Conservation (phyloP, 768 basidiomycete genomes). For the Boletus tylopilopsis region DNA sequence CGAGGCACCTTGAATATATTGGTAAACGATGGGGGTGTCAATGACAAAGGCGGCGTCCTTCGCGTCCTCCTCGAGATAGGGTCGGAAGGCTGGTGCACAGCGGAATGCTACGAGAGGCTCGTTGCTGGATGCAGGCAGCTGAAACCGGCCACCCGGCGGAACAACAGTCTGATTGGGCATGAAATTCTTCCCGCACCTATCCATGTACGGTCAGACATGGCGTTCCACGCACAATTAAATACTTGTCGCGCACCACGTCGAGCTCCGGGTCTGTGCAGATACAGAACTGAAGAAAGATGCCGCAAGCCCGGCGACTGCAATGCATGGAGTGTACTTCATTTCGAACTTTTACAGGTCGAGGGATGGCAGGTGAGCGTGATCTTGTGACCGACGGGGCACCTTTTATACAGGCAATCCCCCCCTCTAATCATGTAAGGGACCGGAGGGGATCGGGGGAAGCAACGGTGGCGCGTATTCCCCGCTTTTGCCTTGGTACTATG, state of each 20-base stretch:
- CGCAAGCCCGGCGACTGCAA: constrained; percentile 10
- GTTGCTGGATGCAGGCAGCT: constrained; percentile 30
- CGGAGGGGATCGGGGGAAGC: too few species aligned
- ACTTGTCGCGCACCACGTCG: constrained; percentile 21
- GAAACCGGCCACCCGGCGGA: constrained; percentile 46
- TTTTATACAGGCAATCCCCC: constrained; percentile 7
- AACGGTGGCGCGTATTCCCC: too few species aligned
- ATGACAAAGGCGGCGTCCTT: constrained; percentile 28
- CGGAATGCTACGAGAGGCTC: constrained; percentile 42
- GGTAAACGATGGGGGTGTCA: constrained; percentile 37
- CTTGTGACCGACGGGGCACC: too few species aligned
- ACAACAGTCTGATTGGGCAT: constrained; percentile 38
- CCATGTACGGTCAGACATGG: background rate
- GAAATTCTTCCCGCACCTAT: constrained; percentile 52
- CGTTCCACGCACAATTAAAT: too few species aligned
- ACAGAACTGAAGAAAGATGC: constrained; percentile 3
- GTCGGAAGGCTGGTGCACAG: constrained; percentile 44
- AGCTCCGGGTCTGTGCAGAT: constrained; percentile 19
- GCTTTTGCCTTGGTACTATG: too few species aligned
- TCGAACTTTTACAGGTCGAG: constrained; percentile 11
- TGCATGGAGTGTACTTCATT: constrained; percentile 16
- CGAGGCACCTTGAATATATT: constrained; percentile 32
- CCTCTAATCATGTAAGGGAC: too few species aligned
- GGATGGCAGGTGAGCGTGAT: too few species aligned
- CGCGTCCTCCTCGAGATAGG: constrained; percentile 44